These are phyloP conservation scores for Hymenoscyphus fructigenus DNA, from an alignment of 2,329 filamentous ascomycete genomes.

Conservation along the genomic window DNA sequence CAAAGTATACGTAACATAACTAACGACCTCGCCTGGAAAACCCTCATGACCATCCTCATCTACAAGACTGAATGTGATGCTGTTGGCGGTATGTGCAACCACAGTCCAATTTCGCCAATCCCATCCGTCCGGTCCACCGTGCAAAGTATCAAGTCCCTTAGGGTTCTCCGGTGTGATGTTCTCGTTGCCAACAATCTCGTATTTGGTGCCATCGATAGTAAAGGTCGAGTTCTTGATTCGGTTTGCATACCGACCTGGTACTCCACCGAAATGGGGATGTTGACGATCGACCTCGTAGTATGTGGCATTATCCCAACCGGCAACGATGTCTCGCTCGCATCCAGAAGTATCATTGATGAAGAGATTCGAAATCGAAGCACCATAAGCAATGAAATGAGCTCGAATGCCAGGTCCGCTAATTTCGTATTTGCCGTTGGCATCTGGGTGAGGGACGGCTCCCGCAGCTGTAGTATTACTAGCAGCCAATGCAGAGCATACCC, in stretches of 20 bases:
- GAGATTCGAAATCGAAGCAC: conserved; percentile 70
- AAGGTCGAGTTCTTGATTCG: conserved; percentile 78
- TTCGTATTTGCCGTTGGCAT: conserved; percentile 68
- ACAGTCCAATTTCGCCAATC: conserved; percentile 78
- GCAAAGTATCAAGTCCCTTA: conserved; percentile 61
- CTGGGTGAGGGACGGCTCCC: conserved; percentile 40
- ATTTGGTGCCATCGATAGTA: conserved; percentile 61
- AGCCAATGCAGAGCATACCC: conserved; percentile 12
- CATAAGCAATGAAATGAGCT: conserved; percentile 71
- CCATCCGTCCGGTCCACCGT: conserved; percentile 71
- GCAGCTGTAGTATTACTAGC: conserved; percentile 30
- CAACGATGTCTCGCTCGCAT: conserved; percentile 67
- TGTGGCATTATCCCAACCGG: conserved; percentile 73
- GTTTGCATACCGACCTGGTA: conserved; percentile 78
- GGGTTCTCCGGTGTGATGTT: conserved; percentile 52
- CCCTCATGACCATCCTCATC: conserved; percentile 73
- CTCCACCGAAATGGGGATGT: conserved; percentile 70
- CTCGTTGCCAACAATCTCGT: conserved; percentile 63
- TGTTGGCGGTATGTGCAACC: conserved; percentile 60
- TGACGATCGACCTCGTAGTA: conserved; percentile 64
- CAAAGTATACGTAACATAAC: conserved; percentile 72
- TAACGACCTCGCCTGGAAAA: conserved; percentile 75
- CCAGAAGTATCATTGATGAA: conserved; percentile 69
- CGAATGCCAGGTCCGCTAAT: conserved; percentile 65
- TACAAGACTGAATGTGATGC: conserved; percentile 73